Conservation (phyloP, 1,139 yeast genomes). For the Blastobotrys indianensis region DNA sequence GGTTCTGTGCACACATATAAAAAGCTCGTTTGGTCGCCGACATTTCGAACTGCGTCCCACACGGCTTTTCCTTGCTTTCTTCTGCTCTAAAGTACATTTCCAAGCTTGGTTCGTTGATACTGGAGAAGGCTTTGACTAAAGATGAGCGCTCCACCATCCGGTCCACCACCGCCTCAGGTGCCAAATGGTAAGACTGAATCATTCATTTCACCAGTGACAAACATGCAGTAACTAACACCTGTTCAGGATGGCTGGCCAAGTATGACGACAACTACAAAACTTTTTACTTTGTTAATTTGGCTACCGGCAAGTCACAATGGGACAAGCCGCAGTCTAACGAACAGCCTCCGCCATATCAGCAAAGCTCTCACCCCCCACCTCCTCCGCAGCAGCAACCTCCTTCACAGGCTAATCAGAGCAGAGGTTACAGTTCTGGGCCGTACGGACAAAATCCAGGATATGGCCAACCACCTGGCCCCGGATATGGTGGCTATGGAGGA, state of each 20-base stretch:
- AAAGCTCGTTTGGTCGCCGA: no score
- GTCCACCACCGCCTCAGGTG: constrained; percentile 30
- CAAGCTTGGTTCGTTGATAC: no score
- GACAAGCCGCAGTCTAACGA: constrained; percentile 57
- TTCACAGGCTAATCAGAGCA: constrained; percentile 11
- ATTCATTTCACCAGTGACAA: background rate
- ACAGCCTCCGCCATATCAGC: constrained; percentile 20
- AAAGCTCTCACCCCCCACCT: constrained; percentile 19
- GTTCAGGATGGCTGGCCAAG: constrained; percentile 75
- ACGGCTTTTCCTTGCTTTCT: background rate
- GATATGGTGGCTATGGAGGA: constrained; percentile 16
- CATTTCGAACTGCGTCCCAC: no score
- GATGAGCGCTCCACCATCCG: constrained; percentile 13
- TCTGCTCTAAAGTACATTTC: constrained; percentile 1
- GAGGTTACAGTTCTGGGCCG: constrained; percentile 10
- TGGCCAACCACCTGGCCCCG: constrained; percentile 17
- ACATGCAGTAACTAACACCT: constrained; percentile 6
- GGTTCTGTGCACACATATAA: no score
- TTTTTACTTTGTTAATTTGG: constrained; percentile 57
- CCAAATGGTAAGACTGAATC: constrained; percentile 26
- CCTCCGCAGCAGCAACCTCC: constrained; percentile 17
- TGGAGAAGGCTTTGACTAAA: background rate
- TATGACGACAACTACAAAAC: constrained; percentile 76
- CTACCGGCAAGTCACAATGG: constrained; percentile 84
- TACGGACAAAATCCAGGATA: constrained; percentile 17